These are phyloP conservation scores for Penicillium hesseltinei DNA, from an alignment of 2,329 filamentous ascomycete species.

Conservation along the genomic window DNA sequence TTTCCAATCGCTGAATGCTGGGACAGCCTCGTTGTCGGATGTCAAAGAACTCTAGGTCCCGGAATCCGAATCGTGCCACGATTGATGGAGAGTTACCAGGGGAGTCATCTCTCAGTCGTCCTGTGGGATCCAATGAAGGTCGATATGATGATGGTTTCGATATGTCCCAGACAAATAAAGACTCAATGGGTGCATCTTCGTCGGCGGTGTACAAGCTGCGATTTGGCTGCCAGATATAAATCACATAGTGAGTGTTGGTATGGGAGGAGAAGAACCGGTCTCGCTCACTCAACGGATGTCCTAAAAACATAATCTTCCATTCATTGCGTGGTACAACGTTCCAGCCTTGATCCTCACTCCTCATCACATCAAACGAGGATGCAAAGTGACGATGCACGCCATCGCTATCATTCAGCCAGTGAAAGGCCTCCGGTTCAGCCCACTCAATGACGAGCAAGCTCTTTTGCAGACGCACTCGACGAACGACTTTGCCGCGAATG, in stretches of 20 bases:
- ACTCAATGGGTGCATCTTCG: constrained; percentile 58
- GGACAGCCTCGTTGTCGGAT: constrained; percentile 55
- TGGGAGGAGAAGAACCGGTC: constrained; percentile 65
- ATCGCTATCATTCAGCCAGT: constrained; percentile 53
- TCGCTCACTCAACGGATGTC: constrained; percentile 53
- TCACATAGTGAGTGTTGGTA: constrained; percentile 58
- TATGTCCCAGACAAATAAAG: constrained; percentile 61
- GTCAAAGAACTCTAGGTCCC: constrained; percentile 53
- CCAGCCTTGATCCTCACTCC: constrained; percentile 35
- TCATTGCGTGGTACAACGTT: constrained; percentile 54
- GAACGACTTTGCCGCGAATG: constrained; percentile 49
- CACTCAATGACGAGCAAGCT: constrained; percentile 63
- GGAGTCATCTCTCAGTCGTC: constrained; percentile 33
- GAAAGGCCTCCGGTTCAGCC: constrained; percentile 55
- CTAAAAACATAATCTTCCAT: constrained; percentile 60
- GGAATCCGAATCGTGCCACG: constrained; percentile 51
- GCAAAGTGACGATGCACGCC: constrained; percentile 59
- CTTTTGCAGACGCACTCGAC: constrained; percentile 55
- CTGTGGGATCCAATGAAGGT: constrained; percentile 52
- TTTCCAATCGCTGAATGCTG: constrained; percentile 49
- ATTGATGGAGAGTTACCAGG: constrained; percentile 44
- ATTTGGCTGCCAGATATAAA: constrained; percentile 63
- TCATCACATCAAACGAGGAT: constrained; percentile 55
- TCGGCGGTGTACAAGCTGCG: constrained; percentile 53
- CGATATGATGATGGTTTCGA: constrained; percentile 49